Evolutionary conservation across 2,329 filamentous ascomycete species (phyloP).

Genomic region (Trichoderma atrobrunneum): DNA sequence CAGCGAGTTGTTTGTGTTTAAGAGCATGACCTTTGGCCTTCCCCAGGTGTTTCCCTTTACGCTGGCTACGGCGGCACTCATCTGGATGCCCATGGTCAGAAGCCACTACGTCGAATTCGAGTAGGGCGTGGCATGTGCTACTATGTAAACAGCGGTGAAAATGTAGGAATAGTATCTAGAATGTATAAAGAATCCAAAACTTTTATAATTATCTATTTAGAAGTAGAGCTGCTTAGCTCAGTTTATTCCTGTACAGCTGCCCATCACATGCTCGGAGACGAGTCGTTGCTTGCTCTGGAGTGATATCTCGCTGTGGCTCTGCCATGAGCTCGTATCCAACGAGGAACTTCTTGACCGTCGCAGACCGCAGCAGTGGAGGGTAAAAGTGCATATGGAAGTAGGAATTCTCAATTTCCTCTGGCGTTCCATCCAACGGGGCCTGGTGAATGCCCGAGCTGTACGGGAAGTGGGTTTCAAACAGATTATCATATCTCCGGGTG

Average conservation of each 20-base stretch:
- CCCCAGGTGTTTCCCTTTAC: conserved; percentile 56
- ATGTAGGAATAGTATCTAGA: background rate
- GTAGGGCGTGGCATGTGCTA: conserved; percentile 21
- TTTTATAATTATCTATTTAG: background rate
- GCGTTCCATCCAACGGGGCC: conserved; percentile 77
- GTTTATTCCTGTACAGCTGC: conserved; percentile 73
- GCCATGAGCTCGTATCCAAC: conserved; percentile 96
- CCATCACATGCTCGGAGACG: conserved; percentile 74
- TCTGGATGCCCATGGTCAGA: conserved; percentile 67
- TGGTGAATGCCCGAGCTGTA: conserved; percentile 98
- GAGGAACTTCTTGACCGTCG: conserved; percentile 92
- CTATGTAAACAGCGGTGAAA: no score
- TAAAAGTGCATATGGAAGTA: conserved; percentile 99
- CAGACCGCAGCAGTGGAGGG: conserved; percentile 85
- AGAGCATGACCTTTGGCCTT: conserved; percentile 64
- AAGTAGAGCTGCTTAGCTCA: conserved; percentile 23
- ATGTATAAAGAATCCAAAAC: background rate
- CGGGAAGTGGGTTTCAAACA: conserved; percentile 95
- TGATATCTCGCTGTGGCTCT: conserved; percentile 97
- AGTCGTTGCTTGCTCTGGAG: conserved; percentile 87
- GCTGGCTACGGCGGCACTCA: conserved; percentile 48
- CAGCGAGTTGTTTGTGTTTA: conserved; percentile 77
- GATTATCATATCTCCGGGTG: conserved; percentile 88
- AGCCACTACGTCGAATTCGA: conserved; percentile 59
- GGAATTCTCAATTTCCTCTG: conserved; percentile 80